These are phyloP conservation scores for Bipolaris sorokiniana DNA, from an alignment of 2,329 filamentous ascomycete species.

Conservation along the genomic window DNA sequence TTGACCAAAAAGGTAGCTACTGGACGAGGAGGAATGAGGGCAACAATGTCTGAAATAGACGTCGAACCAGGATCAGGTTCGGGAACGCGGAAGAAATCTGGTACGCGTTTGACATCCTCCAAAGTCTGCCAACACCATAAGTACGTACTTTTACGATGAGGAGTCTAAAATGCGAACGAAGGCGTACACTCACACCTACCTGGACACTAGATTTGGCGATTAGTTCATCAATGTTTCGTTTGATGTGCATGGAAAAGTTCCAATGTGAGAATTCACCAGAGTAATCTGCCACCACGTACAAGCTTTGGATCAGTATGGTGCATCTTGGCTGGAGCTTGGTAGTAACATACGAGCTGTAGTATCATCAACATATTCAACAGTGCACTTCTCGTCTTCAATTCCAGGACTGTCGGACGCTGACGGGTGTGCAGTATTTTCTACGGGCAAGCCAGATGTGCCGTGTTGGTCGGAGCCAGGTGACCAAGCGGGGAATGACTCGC, in stretches of 20 bases:
- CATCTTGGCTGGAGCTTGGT: background rate
- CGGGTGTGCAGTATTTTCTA: background rate
- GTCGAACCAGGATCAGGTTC: conserved; percentile 15
- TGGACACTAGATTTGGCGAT: conserved; percentile 15
- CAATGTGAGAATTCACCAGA: conserved; percentile 27
- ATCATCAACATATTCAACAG: conserved; percentile 14
- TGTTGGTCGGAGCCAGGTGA: background rate
- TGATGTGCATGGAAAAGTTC: conserved; percentile 24
- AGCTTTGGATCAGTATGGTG: background rate
- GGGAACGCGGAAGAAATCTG: conserved; percentile 17
- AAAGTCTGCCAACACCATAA: conserved; percentile 3
- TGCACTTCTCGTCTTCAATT: conserved; percentile 16
- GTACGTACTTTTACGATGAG: background rate
- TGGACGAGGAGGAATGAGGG: conserved; percentile 14
- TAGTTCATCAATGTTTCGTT: conserved; percentile 19
- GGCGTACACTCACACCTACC: background rate
- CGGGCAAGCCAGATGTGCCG: background rate
- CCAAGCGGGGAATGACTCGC: conserved; percentile 9
- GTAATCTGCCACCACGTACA: conserved; percentile 14
- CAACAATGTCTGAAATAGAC: conserved; percentile 15
- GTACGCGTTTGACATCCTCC: conserved; percentile 8
- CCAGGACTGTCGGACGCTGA: conserved; percentile 12
- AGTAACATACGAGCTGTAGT: conserved; percentile 15
- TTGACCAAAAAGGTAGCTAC: conserved; percentile 51
- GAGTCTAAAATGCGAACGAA: background rate